phyloP scores from a whole-genome alignment of 345 rosid species.

The Pistacia atlantica region DNA sequence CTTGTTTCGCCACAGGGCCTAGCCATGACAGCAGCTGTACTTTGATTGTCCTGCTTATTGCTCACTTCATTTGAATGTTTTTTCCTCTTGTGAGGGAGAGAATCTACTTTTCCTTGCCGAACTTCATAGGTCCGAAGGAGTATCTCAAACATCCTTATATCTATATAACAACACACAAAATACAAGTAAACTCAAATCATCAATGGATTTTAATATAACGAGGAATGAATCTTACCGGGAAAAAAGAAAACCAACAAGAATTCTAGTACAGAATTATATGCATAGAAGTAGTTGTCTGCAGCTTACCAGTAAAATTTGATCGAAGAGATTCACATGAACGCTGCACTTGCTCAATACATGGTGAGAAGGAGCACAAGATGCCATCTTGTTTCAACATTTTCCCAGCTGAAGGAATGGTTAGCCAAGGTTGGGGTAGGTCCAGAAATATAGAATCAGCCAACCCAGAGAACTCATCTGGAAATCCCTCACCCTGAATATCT shows the following conservation, averaged over 20 bases:
- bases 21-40: conserved; percentile 56
- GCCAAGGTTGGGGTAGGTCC: conserved; percentile 92
- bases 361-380: conserved; percentile 85
- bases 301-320: conserved; percentile 68
- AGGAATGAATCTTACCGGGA: neutral
- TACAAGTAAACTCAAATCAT: neutral
- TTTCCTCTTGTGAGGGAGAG: conserved; percentile 75
- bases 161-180: conserved; percentile 38
- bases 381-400: conserved; percentile 90
- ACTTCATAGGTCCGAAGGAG: conserved; percentile 84
- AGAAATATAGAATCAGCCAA: conserved; percentile 74
- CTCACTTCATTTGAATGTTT: conserved; percentile 47
- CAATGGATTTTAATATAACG: neutral
- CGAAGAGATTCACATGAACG: conserved; percentile 78
- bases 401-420: conserved; percentile 71
- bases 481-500: conserved; percentile 92
- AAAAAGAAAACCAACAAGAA: neutral
- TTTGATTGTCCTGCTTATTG: conserved; percentile 23
- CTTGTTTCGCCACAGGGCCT: conserved; percentile 76
- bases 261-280: neutral
- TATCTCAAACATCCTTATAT: conserved; percentile 86
- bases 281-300: neutral
- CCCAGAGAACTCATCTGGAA: conserved; percentile 67
- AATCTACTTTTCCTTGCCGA: conserved; percentile 57
- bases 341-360: conserved; percentile 96